Evolutionary conservation across 495 filamentous ascomycete species (phyloP).

Genomic region (Diplogelasinospora grovesii): DNA sequence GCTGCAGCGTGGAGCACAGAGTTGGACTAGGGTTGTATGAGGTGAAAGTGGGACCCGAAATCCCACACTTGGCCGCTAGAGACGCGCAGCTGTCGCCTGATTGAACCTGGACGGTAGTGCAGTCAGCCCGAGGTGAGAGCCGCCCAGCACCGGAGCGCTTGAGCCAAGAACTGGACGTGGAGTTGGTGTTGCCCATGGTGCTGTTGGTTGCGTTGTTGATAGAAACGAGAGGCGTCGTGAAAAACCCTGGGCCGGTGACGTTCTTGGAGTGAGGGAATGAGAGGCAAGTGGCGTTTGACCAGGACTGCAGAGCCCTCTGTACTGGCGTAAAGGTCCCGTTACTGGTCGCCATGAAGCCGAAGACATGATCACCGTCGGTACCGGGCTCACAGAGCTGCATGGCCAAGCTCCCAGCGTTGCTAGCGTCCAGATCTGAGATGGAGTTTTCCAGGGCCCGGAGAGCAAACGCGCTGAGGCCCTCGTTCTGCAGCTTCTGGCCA

Average conservation of each 20-base stretch:
- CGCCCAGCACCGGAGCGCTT: neutral
- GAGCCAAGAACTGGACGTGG: neutral
- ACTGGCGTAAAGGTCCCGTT: constrained; percentile 26
- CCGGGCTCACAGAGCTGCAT: too few species aligned
- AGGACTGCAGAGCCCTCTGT: constrained; percentile 27
- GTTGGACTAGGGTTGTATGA: constrained; percentile 30
- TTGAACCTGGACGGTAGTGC: constrained; percentile 19
- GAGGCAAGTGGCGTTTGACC: constrained; percentile 30
- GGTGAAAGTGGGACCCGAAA: constrained; percentile 29
- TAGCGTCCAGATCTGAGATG: too few species aligned
- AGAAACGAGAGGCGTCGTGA: too few species aligned
- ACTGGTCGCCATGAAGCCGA: constrained; percentile 28
- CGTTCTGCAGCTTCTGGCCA: too few species aligned
- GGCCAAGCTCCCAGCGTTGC: too few species aligned
- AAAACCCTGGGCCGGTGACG: too few species aligned
- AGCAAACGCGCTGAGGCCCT: too few species aligned
- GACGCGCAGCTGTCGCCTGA: constrained; percentile 32
- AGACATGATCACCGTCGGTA: constrained; percentile 24
- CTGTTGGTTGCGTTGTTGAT: too few species aligned
- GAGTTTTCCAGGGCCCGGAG: too few species aligned
- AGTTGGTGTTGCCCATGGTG: neutral
- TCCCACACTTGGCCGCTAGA: constrained; percentile 35
- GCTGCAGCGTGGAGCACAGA: constrained; percentile 30
- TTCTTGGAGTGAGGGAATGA: constrained; percentile 10
- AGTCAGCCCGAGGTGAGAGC: too few species aligned